Percentiles rank a stretch among this genome's conserved stretches.
Conservation (phyloP, 331 rosid genomes). For the Pyracantha coccinea region DNA sequence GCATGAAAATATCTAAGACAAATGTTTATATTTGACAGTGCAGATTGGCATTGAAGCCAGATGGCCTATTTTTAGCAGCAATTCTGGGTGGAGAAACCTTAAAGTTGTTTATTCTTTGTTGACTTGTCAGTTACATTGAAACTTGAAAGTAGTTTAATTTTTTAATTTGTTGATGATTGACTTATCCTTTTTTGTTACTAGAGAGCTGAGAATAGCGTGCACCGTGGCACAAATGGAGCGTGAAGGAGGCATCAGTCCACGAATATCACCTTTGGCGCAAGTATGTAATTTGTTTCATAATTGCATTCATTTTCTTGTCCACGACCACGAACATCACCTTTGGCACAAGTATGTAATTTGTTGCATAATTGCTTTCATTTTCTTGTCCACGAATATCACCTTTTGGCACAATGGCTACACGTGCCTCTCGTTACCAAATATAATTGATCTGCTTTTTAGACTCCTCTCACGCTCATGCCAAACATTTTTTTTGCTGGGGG, state of each 20-base stretch:
- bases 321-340: no score
- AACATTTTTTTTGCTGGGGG: no score
- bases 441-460: no score
- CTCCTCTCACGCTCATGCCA: no score
- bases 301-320: not conserved
- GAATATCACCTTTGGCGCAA: conserved; percentile 88
- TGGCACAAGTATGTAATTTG: conserved; percentile 23
- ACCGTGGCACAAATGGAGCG: conserved; percentile 99
- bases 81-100: conserved; percentile 95
- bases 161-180: conserved; percentile 14
- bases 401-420: no score
- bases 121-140: not conserved
- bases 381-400: not conserved
- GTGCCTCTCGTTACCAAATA: no score
- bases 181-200: conserved; percentile 23
- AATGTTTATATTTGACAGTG: conserved; percentile 49
- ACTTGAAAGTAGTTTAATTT: not conserved
- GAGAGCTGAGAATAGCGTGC: conserved; percentile 97
- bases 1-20: not conserved
- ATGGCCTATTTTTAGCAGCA: conserved; percentile 93
- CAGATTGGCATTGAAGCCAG: conserved; percentile 89
- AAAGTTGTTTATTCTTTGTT: conserved; percentile 35
- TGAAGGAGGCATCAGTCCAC: conserved; percentile 97
- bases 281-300: conserved; percentile 28
- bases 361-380: conserved; percentile 8